A percentile compares a stretch with the other conserved stretches of the same genome.
phyloP scores from a whole-genome alignment of 345 rosid species.

The Melaleuca alternifolia region DNA sequence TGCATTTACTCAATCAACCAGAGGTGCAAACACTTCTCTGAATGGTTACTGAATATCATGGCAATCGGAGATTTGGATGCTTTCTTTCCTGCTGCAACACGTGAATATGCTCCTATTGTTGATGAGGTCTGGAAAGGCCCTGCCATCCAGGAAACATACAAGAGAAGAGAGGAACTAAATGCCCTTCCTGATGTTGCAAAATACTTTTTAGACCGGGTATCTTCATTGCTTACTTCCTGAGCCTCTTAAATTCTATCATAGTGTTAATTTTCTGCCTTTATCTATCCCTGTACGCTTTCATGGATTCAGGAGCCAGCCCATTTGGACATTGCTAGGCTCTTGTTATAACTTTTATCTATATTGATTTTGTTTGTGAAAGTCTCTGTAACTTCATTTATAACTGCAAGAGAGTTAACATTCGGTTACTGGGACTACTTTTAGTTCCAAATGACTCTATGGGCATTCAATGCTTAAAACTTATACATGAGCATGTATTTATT shows the following conservation, averaged over 20 bases:
- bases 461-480: not conserved
- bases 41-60: slow-evolving; percentile 49
- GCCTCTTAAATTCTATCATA: not conserved
- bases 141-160: slow-evolving; percentile 60
- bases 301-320: not conserved
- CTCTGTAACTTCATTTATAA: not conserved
- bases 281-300: not conserved
- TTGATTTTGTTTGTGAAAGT: not conserved
- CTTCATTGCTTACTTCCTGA: not conserved
- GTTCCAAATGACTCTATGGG: not conserved
- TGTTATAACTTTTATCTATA: not conserved
- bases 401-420: not conserved
- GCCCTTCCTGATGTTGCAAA: slow-evolving; percentile 40
- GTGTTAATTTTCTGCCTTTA: not conserved
- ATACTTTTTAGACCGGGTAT: slow-evolving; percentile 47
- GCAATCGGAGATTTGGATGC: slow-evolving; percentile 52
- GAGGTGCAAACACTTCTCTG: slow-evolving; percentile 47
- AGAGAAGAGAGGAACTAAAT: slow-evolving; percentile 39
- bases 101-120: slow-evolving; percentile 52
- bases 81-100: slow-evolving; percentile 68
- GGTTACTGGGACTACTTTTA: not conserved
- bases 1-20: slow-evolving; percentile 44
- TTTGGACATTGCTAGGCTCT: not conserved
- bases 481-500: not conserved
- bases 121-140: slow-evolving; percentile 53